These are phyloP conservation scores for Linnemannia schmuckeri DNA, from an alignment of 192 early-diverging fungal genomes.

Conservation along the genomic window DNA sequence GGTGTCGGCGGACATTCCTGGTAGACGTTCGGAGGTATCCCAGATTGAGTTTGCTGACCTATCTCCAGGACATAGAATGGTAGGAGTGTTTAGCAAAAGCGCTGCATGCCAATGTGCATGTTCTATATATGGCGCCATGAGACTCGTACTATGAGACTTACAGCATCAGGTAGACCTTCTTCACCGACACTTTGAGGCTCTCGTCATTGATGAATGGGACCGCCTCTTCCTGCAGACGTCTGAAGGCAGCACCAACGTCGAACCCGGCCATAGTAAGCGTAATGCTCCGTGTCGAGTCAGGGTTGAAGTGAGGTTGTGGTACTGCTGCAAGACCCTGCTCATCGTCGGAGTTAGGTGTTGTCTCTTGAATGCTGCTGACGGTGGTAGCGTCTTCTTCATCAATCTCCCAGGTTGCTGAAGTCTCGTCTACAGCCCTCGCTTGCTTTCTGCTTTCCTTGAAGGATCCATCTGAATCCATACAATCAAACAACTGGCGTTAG, in stretches of 20 bases:
- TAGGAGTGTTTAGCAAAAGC: neutral
- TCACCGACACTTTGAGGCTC: constrained; percentile 7
- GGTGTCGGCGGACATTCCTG: neutral
- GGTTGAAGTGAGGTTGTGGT: constrained; percentile 3
- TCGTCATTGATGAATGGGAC: constrained; percentile 4
- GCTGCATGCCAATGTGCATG: neutral
- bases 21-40: neutral
- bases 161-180: neutral
- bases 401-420: constrained; percentile 6
- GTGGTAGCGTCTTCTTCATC: neutral
- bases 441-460: neutral
- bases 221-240: constrained; percentile 13
- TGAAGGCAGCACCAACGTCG: constrained; percentile 16
- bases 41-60: constrained; percentile 14
- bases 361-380: constrained; percentile 1
- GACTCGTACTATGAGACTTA: constrained; percentile 3
- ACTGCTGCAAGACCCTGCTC: neutral
- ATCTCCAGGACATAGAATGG: neutral
- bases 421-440: constrained; percentile 10
- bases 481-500: neutral
- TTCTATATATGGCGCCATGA: neutral
- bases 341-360: neutral
- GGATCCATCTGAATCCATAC: neutral
- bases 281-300: constrained; percentile 4
- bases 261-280: constrained; percentile 9